Base-by-base conservation (phyloP, 495 filamentous ascomycete species). In the Daldinia caldariorum region DNA sequence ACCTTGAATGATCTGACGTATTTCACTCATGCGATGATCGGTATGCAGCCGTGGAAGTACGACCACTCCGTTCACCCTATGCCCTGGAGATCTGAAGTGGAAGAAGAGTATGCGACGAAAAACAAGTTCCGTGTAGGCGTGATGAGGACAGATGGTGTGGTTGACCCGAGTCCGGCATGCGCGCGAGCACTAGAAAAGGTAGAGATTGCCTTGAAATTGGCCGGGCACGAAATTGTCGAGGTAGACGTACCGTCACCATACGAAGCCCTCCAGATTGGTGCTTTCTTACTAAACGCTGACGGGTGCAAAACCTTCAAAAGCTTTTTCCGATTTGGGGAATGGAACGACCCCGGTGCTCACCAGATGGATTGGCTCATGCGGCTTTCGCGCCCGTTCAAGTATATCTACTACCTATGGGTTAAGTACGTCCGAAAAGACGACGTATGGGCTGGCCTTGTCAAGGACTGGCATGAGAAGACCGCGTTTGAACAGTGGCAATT, bases 31-130 rank as follows among this genome's bases (percentile, higher is more conserved):
- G 86, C 88, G 22, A 80, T 97, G 41, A 83, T 97, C 41, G 80
- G 86, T 18, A 96, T 97, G 92, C 79, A 92, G 80, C 94, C 94
- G 0, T 99, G 95, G 95, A 89, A 86, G 67, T 97, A 97, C 74
- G 95, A 98, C 70, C 87, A 92, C 59, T 89, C 85, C 1, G 93
- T 94, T 0, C 92, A 95, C 75, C 94, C 95, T 2, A 85, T 99
- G 26, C 79, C 86, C 7, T 99, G 95, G 95, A 82, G 92, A 58
- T 78, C 78, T 10, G 83, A 88, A 3, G 74, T 89, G 5, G 85
- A 87, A 64, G 73, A 81, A 20, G 85, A 90, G 51, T 89, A 86
- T 64, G 81, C 81, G 63, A 83, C 84, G 45, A 85, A 83, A 67
- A 86, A 85, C 76, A 87, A 80, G 64, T 81, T 97, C 55, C 86